Percentiles rank a stretch among this genome's conserved stretches.
phyloP scores from a whole-genome alignment of 2,329 filamentous ascomycete genomes.

The Pestalotiopsis sp. region DNA sequence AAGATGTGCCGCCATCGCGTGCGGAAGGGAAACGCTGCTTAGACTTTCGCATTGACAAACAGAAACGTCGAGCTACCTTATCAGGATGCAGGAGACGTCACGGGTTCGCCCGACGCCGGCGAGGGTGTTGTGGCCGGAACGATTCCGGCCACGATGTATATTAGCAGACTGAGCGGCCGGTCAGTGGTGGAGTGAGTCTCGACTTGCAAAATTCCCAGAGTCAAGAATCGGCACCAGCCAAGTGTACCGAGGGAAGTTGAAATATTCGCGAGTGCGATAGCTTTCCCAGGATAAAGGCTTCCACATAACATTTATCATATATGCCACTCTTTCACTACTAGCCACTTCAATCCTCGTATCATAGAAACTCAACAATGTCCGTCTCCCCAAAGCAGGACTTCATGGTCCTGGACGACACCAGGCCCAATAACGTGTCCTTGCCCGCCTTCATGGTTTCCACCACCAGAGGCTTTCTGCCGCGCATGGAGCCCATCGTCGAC shows the following conservation, averaged over 20 bases:
- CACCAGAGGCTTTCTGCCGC: constrained; percentile 72
- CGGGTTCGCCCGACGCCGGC: constrained; percentile 1
- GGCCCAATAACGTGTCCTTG: constrained; percentile 62
- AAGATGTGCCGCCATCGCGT: not conserved
- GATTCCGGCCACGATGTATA: constrained; percentile 36
- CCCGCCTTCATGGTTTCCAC: constrained; percentile 81
- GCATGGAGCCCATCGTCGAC: constrained; percentile 60
- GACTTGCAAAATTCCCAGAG: constrained; percentile 9
- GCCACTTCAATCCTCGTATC: not conserved
- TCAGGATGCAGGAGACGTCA: constrained; percentile 1
- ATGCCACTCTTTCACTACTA: not conserved
- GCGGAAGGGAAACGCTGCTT: not conserved
- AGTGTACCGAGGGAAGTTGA: not conserved
- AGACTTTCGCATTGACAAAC: not conserved
- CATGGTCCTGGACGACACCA: constrained; percentile 63
- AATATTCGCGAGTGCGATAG: not conserved
- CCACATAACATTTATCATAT: not conserved
- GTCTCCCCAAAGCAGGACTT: constrained; percentile 39
- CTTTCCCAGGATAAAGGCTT: not conserved
- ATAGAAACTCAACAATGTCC: not conserved
- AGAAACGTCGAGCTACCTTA: constrained; percentile 1
- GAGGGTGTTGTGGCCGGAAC: constrained; percentile 30
- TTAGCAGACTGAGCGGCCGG: constrained; percentile 16
- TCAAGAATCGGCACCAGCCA: not conserved
- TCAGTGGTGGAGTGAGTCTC: constrained; percentile 2